A percentile compares a stretch with the other conserved stretches of the same genome.
These are phyloP conservation scores for Phytophthora multivora DNA, from an alignment of 352 stramenopile species.

Conservation along the genomic window DNA sequence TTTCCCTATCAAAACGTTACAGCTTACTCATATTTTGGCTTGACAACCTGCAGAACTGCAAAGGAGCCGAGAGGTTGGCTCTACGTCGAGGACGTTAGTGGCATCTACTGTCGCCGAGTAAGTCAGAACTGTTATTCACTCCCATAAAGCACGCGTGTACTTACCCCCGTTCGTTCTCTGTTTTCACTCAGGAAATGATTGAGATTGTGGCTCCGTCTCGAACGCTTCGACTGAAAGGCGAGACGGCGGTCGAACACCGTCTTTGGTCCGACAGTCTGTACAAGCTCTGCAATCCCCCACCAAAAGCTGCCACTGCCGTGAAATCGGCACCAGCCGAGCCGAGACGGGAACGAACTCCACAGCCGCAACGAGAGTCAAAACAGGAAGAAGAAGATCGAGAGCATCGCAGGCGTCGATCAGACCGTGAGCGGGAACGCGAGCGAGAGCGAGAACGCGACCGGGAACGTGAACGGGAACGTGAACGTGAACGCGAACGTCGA, in stretches of 20 bases:
- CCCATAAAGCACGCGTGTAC: not conserved
- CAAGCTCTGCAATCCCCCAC: constrained; percentile 61
- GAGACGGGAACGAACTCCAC: not conserved
- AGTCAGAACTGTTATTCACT: constrained; percentile 1
- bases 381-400: constrained; percentile 23
- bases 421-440: constrained; percentile 13
- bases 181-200: constrained; percentile 70
- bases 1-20: not conserved
- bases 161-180: not conserved
- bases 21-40: not conserved
- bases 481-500: constrained; percentile 6
- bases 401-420: constrained; percentile 13
- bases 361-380: no score
- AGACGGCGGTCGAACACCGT: constrained; percentile 76
- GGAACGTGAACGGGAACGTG: constrained; percentile 11
- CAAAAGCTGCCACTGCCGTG: constrained; percentile 15
- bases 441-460: constrained; percentile 3
- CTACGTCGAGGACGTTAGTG: constrained; percentile 78
- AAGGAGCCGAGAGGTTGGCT: constrained; percentile 83
- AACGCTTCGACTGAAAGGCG: constrained; percentile 80
- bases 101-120: constrained; percentile 75
- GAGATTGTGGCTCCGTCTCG: constrained; percentile 77
- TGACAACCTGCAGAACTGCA: constrained; percentile 44
- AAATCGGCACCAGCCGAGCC: constrained; percentile 13
- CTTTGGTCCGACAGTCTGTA: constrained; percentile 85